These are phyloP conservation scores for Abrus precatorius DNA, from an alignment of 306 rosid species.

Conservation along the genomic window DNA sequence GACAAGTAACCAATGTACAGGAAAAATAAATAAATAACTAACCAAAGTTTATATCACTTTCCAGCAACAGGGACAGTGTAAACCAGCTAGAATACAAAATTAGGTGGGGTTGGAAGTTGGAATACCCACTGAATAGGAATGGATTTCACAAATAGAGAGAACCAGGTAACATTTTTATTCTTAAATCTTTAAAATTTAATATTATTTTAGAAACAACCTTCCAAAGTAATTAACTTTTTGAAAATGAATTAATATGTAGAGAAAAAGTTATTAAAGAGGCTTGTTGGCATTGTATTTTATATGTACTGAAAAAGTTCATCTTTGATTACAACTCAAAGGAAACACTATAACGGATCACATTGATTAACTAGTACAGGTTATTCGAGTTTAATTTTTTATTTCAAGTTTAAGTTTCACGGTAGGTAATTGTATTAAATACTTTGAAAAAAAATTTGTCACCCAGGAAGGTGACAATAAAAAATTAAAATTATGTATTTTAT, in stretches of 20 bases:
- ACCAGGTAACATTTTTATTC: neutral
- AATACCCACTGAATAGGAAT: neutral
- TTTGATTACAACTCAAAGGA: no score
- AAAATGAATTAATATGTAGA: neutral
- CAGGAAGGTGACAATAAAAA: no score
- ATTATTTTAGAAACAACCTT: neutral
- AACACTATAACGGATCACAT: no score
- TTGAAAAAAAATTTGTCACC: no score
- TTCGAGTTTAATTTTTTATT: no score
- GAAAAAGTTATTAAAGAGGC: neutral
- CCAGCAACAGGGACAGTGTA: neutral
- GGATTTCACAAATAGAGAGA: neutral
- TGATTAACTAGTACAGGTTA: no score
- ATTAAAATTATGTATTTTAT: no score
- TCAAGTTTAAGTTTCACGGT: no score
- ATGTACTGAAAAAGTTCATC: no score
- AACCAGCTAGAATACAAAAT: neutral
- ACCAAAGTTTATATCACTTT: neutral
- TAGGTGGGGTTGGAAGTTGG: neutral
- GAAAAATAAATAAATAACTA: neutral
- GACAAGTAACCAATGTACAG: conserved; percentile 57
- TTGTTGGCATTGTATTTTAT: neutral
- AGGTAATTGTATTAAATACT: no score
- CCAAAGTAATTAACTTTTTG: neutral
- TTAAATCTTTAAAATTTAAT: neutral